Percentiles rank a stretch among this genome's conserved stretches.
Evolutionary conservation across 148 eudicot species (phyloP).

Genomic region (Spergularia marina): DNA sequence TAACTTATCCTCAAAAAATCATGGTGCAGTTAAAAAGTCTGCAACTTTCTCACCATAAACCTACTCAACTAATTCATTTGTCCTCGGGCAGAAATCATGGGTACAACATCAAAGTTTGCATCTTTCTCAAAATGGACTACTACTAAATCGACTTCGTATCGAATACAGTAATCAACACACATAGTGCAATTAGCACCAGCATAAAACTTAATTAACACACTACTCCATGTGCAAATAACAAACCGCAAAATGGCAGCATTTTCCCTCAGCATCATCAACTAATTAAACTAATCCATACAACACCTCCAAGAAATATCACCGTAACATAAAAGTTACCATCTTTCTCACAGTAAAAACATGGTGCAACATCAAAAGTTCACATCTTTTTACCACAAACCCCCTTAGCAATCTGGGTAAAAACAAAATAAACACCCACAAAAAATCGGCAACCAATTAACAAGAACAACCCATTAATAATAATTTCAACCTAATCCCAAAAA

Average conservation of each 20-base stretch:
- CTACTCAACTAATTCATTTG: not conserved
- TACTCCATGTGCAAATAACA: not conserved
- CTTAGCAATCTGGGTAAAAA: conserved; percentile 1
- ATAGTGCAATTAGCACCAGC: not conserved
- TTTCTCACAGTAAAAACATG: not conserved
- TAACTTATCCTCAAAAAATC: not conserved
- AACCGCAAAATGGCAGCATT: not conserved
- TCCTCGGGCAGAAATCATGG: not conserved
- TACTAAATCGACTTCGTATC: not conserved
- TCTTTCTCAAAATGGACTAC: not conserved
- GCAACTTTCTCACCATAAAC: not conserved
- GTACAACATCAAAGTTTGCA: conserved; percentile 15
- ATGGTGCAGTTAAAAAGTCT: not conserved
- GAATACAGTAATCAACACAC: not conserved
- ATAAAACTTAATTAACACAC: not conserved
- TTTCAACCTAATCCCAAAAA: conserved; percentile 19
- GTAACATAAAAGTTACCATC: not conserved
- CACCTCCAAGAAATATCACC: not conserved
- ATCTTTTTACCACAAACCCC: not conserved
- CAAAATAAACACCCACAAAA: not conserved
- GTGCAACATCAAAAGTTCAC: not conserved
- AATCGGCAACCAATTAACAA: not conserved
- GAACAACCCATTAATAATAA: conserved; percentile 11
- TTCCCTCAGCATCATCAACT: not conserved
- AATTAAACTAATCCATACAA: not conserved